Percentiles rank a stretch among this genome's conserved stretches.
These are phyloP conservation scores for Malus sieversii DNA, from an alignment of 306 rosid genomes.

Conservation along the genomic window DNA sequence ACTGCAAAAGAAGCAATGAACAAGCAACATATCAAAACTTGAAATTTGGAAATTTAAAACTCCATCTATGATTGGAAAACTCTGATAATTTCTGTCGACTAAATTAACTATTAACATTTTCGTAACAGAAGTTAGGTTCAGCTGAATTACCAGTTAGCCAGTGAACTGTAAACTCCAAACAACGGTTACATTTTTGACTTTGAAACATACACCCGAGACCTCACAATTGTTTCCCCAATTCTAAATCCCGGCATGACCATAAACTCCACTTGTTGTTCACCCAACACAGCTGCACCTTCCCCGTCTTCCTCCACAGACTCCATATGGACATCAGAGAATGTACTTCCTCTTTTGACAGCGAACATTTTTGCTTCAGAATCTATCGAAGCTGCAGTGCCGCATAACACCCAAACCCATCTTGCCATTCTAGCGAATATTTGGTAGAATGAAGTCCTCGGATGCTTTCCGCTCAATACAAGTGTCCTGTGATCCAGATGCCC, in stretches of 20 bases:
- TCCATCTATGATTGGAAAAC: conserved; percentile 12
- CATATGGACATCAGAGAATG: conserved; percentile 57
- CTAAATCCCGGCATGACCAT: conserved; percentile 79
- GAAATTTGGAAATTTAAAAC: conserved; percentile 21
- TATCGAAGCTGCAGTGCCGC: conserved; percentile 38
- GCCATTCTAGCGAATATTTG: conserved; percentile 74
- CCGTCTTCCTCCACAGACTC: conserved; percentile 48
- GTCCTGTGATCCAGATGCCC: conserved; percentile 66
- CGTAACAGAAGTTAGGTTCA: conserved; percentile 18
- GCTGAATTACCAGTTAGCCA: conserved; percentile 33
- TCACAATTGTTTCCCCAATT: conserved; percentile 44
- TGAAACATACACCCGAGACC: conserved; percentile 60
- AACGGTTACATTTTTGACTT: conserved; percentile 3
- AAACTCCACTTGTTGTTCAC: conserved; percentile 47
- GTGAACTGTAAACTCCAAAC: conserved; percentile 18
- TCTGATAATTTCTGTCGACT: not conserved
- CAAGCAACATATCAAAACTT: not conserved
- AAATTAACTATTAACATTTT: conserved; percentile 19
- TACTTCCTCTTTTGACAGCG: conserved; percentile 43
- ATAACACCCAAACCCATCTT: conserved; percentile 71
- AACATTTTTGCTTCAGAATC: conserved; percentile 51
- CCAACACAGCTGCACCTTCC: conserved; percentile 8
- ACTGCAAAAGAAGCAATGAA: not conserved
- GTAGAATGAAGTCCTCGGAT: conserved; percentile 79
- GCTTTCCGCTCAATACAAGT: conserved; percentile 47